Conservation (phyloP, 2,329 filamentous ascomycete species). For the Aspergillus brunneoviolaceus region DNA sequence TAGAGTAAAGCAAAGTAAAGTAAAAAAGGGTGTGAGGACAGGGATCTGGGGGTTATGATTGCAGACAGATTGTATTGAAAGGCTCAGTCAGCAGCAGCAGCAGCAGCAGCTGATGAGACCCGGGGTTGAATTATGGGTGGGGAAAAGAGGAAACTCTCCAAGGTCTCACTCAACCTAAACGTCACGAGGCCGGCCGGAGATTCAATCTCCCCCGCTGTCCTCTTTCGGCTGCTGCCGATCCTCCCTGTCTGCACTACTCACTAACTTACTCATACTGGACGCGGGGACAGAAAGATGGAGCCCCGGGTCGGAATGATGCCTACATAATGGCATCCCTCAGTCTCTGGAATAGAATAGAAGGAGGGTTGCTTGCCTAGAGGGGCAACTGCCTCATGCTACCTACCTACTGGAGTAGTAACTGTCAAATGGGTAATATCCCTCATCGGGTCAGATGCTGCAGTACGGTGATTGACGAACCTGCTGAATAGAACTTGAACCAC, state of each 20-base stretch:
- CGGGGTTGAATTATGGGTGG: neutral
- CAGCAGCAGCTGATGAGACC: neutral
- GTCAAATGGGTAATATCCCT: neutral
- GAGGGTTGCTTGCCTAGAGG: neutral
- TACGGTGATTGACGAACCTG: neutral
- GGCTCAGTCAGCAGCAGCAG: neutral
- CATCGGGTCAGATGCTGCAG: neutral
- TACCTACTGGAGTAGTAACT: no score
- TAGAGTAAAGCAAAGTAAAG: no score
- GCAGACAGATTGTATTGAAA: no score
- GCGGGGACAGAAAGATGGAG: no score
- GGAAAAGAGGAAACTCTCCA: no score
- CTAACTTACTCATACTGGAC: no score
- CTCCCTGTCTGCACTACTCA: neutral
- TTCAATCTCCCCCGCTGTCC: no score
- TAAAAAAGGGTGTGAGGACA: no score
- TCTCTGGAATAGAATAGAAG: neutral
- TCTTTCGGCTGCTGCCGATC: neutral
- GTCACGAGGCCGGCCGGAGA: neutral
- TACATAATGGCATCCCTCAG: no score
- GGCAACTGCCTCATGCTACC: neutral
- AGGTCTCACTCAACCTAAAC: neutral
- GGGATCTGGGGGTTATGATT: neutral
- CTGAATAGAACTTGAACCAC: neutral
- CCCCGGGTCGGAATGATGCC: no score